Conservation (phyloP, 768 basidiomycete species). For the Panus rudis region DNA sequence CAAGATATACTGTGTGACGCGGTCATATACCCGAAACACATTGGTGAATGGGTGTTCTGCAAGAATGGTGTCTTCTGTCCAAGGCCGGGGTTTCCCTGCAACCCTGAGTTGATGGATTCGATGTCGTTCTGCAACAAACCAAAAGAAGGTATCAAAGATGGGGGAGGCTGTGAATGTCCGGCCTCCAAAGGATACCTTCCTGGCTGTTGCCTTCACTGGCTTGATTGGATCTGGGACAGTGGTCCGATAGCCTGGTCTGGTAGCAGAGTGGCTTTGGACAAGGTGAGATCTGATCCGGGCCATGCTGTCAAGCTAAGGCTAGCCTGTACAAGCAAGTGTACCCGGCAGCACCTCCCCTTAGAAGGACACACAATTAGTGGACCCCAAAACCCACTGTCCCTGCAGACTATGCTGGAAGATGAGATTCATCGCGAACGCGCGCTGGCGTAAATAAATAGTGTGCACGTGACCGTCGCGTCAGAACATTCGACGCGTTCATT, state of each 20-base stretch:
- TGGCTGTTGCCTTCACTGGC: slow-evolving; percentile 4
- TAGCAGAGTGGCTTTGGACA: background rate
- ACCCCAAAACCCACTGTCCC: too few relatives aligned
- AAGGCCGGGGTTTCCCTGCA: slow-evolving; percentile 28
- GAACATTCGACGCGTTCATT: too few relatives aligned
- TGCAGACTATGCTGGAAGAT: too few relatives aligned
- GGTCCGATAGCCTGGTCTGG: background rate
- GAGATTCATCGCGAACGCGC: too few relatives aligned
- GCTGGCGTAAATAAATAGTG: too few relatives aligned
- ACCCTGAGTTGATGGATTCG: slow-evolving; percentile 21
- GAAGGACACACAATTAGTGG: too few relatives aligned
- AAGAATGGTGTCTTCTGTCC: slow-evolving; percentile 63
- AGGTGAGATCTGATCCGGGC: background rate
- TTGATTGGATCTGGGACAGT: too few relatives aligned
- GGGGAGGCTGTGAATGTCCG: slow-evolving; percentile 16
- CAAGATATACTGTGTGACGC: slow-evolving; percentile 62
- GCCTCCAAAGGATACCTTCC: slow-evolving; percentile 17
- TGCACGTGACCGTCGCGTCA: too few relatives aligned
- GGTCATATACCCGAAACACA: slow-evolving; percentile 68
- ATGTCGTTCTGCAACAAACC: slow-evolving; percentile 26
- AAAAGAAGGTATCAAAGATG: slow-evolving; percentile 25
- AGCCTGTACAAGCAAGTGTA: too few relatives aligned
- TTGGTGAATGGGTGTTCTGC: slow-evolving; percentile 59
- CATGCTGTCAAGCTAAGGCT: too few relatives aligned
- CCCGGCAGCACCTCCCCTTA: too few relatives aligned